phyloP scores from a whole-genome alignment of 2,329 filamentous ascomycete species.

The Alternaria triticina region DNA sequence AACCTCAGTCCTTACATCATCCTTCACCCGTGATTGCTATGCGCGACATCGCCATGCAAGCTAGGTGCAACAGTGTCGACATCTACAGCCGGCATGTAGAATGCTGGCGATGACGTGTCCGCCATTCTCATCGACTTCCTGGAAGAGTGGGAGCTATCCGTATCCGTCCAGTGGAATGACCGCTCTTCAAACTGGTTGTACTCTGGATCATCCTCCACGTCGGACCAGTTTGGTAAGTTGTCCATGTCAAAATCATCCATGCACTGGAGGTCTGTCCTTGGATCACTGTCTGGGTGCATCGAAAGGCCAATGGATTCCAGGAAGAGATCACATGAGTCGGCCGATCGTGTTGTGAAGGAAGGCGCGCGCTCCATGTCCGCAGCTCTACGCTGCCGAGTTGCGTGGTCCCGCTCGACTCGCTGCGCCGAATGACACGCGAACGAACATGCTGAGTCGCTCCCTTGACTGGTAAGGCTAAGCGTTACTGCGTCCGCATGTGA shows the following conservation, averaged over 20 bases:
- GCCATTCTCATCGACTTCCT: too few species aligned
- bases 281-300: not conserved
- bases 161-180: not conserved
- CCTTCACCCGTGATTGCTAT: not conserved
- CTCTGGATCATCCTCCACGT: slow-evolving; percentile 2
- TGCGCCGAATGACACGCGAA: not conserved
- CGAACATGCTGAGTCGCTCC: not conserved
- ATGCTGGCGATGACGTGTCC: not conserved
- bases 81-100: not conserved
- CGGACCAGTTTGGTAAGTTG: not conserved
- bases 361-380: not conserved
- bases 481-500: not conserved
- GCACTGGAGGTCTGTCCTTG: not conserved
- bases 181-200: not conserved
- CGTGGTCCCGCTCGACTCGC: not conserved
- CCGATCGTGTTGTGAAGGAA: not conserved
- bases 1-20: not conserved
- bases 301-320: not conserved
- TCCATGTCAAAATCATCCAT: not conserved
- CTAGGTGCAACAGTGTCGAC: not conserved
- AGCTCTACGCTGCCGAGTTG: not conserved
- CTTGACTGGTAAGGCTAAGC: not conserved
- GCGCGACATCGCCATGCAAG: not conserved
- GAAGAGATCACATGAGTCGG: not conserved
- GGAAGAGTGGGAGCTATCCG: not conserved